Evolutionary conservation across 768 basidiomycete genomes (phyloP), one percentile per base, ranked within the genome.

Genomic region (Termitomyces sp.): DNA sequence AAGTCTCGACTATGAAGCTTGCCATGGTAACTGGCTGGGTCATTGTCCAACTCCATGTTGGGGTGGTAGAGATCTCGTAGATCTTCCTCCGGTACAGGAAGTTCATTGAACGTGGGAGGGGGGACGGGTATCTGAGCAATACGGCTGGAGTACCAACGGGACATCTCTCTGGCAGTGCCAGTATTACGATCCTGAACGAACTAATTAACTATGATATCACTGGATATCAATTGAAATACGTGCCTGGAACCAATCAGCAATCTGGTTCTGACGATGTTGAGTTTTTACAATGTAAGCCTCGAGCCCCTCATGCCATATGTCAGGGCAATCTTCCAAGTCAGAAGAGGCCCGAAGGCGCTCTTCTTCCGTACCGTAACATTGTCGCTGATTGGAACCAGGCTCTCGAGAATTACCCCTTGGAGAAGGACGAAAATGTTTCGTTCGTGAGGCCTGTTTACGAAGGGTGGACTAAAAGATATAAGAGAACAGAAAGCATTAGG

Each of bases 271-370:
- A 51, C 90, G 83, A 67, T 84, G 85, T 66, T 86, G 83, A 6
- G 88, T 89, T 65, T 90, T 85, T 32, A 85, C 66, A 53, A 83
- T 77, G 64, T 92, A 93, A 57, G 83, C 82, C 53, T 78, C 76
- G 16, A 92, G 77, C 65, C 89, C 90, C 26, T 75, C 78, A 45
- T 75, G 72, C 92, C 92, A 93, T 16, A 93, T 67, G 58, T 92
- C 90, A 63, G 81, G 80, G 61, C 85, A 90, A 58, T 92, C 91
- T 30, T 91, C 90, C 60, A 93, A 74, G 76, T 93, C 91, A 22
- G 91, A 92, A 18, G 90, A 89, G 12, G 73, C 70, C 13, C 81
- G 73, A 40, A 73, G 71, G 32, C 78, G 79, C 33, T 83, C 81
- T 56, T 78, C 76, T 36, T 67, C 70, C 48, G 68, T 57, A 6